Base-by-base conservation (phyloP, 345 rosid genomes). In the Brassica juncea region DNA sequence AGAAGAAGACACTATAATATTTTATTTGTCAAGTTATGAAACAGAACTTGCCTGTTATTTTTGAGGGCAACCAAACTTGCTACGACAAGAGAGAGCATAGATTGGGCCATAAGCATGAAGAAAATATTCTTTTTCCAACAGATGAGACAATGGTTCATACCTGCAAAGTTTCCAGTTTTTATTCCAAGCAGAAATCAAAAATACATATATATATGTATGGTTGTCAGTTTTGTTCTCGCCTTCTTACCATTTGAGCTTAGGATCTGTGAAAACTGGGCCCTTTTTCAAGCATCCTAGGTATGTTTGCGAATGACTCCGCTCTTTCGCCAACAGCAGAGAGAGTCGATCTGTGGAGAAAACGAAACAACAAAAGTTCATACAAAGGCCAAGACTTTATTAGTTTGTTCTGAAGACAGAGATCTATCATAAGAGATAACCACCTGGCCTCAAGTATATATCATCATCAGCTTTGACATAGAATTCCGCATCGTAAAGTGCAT, bases 391-490 rank as follows among this genome's bases (percentile, higher is more conserved):
- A 39, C 9, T 25, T 71, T 11, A 39, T n/a, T 5, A 0, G 21
- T 62, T 62, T 62, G 37, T 8, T 55, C 3, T 30, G 37, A 21
- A 42, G 60, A 68, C 5, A 73, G n/a, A 72, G 37, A 54, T 67
- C 12, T 34, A 30, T 32, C 27, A 28, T 47, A 27, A 79, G 81
- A 80, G 61, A 30, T 23, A 57, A 75, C 71, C 66, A 94, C 97
- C 97, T 87, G 97, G 98, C 77, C 97, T 89, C 82, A 92, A 85
- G 57, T 90, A 94, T 78, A 94, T 87, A 77, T 94, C 97, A 85
- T 94, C 98, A 73, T 94, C 98, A 65, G 97, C 98, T 86, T 94
- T 94, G 55, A 94, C 97, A 44, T 90, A 94, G 82, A 94, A 94
- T 31, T 92, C 93, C 0, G 93, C 80, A 85, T 92, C 97, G 82